phyloP scores from a whole-genome alignment of 495 filamentous ascomycete species.

The Glutinoglossum americanum region DNA sequence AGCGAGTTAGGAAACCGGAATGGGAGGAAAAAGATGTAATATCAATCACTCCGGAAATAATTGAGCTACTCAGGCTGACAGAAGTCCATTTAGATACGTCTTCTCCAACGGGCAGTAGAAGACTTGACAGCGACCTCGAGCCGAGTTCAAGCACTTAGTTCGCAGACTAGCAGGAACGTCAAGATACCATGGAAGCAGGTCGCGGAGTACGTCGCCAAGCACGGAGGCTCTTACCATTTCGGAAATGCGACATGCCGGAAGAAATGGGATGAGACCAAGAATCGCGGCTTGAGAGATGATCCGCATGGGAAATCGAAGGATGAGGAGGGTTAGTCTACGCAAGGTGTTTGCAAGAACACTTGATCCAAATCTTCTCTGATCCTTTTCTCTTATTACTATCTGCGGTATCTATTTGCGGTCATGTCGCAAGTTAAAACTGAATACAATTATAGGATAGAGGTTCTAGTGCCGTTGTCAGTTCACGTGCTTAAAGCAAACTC shows the following conservation, averaged over 20 bases:
- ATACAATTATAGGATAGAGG: neutral
- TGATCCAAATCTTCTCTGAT: neutral
- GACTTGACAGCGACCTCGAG: slow-evolving; percentile 12
- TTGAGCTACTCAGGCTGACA: neutral
- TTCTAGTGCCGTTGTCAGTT: neutral
- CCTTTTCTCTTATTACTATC: neutral
- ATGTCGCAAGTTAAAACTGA: neutral
- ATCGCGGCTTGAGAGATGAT: neutral
- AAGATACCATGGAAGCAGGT: slow-evolving; percentile 73
- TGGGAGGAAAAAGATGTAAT: slow-evolving; percentile 65
- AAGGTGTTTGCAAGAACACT: neutral
- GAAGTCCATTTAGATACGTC: slow-evolving; percentile 18
- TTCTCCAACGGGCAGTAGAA: slow-evolving; percentile 27
- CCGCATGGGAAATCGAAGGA: neutral
- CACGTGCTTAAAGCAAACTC: neutral
- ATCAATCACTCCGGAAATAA: slow-evolving; percentile 4
- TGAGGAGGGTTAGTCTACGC: neutral
- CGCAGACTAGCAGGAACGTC: slow-evolving; percentile 1
- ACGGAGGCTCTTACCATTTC: slow-evolving; percentile 68
- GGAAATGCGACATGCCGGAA: slow-evolving; percentile 76
- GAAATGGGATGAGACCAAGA: slow-evolving; percentile 38
- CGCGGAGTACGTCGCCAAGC: slow-evolving; percentile 40
- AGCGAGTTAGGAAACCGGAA: slow-evolving; percentile 54
- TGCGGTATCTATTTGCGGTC: neutral
- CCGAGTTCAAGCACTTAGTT: neutral